Conservation (phyloP, 2,329 filamentous ascomycete species). For the Penicillium sp. region DNA sequence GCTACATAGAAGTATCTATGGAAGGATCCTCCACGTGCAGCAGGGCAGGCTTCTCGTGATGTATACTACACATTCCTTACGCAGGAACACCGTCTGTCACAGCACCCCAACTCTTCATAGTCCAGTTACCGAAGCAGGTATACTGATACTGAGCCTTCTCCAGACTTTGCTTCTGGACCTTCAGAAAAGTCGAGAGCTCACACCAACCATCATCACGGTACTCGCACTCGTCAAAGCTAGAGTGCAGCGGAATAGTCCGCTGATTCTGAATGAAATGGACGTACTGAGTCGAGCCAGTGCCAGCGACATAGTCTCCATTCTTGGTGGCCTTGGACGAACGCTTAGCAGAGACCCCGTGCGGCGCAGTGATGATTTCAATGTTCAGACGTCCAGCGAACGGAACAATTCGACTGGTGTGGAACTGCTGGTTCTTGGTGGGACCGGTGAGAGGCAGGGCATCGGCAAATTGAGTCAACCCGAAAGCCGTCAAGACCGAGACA, state of each 20-base stretch:
- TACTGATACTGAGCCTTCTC: slow-evolving; percentile 63
- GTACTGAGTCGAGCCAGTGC: slow-evolving; percentile 63
- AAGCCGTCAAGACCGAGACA: slow-evolving; percentile 68
- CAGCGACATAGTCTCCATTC: slow-evolving; percentile 28
- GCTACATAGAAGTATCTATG: neutral
- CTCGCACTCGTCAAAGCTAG: slow-evolving; percentile 67
- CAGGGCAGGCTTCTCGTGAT: neutral
- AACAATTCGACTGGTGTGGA: slow-evolving; percentile 67
- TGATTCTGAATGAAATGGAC: slow-evolving; percentile 76
- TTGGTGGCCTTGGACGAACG: slow-evolving; percentile 40
- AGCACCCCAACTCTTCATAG: slow-evolving; percentile 23
- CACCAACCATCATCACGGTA: slow-evolving; percentile 74
- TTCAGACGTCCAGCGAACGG: slow-evolving; percentile 73
- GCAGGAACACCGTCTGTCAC: slow-evolving; percentile 30
- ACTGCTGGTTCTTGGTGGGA: slow-evolving; percentile 60
- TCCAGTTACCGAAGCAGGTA: slow-evolving; percentile 61
- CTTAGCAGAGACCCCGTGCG: slow-evolving; percentile 60
- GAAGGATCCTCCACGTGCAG: neutral
- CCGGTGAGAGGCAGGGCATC: slow-evolving; percentile 55
- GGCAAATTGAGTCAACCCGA: slow-evolving; percentile 70
- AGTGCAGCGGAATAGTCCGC: slow-evolving; percentile 68
- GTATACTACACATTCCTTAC: neutral
- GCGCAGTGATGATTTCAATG: slow-evolving; percentile 71
- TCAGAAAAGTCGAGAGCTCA: slow-evolving; percentile 67
- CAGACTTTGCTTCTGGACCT: slow-evolving; percentile 61